Evolutionary conservation across 2,329 filamentous ascomycete species (phyloP).

Genomic region (Corinectria fuckeliana): DNA sequence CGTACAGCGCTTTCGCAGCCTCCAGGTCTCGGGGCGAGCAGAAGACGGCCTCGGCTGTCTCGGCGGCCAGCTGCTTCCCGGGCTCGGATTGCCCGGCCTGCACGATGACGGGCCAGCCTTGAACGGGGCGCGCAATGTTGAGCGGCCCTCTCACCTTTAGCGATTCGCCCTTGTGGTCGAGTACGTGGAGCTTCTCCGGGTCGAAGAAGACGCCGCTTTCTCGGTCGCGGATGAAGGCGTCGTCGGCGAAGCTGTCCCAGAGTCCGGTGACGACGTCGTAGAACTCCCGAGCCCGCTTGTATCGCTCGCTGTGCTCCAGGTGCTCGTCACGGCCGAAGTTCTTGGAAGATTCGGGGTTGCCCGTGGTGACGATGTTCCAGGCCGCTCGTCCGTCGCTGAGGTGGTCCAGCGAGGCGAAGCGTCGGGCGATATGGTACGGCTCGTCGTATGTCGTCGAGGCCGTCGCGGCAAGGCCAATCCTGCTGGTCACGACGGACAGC

Average conservation of each 20-base stretch:
- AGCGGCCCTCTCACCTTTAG: constrained; percentile 44
- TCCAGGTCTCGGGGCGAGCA: constrained; percentile 55
- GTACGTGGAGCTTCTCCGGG: constrained; percentile 57
- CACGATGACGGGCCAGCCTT: constrained; percentile 63
- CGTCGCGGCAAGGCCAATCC: constrained; percentile 60
- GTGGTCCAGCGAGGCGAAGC: constrained; percentile 61
- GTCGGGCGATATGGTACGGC: constrained; percentile 60
- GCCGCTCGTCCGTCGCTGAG: constrained; percentile 57
- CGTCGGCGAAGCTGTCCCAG: constrained; percentile 63
- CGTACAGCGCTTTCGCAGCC: constrained; percentile 54
- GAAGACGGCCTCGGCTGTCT: constrained; percentile 61
- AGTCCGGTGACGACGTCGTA: constrained; percentile 60
- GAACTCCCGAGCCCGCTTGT: constrained; percentile 59
- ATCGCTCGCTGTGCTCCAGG: constrained; percentile 55
- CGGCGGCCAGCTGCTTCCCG: constrained; percentile 56
- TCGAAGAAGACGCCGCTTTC: constrained; percentile 57
- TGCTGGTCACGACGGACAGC: constrained; percentile 54
- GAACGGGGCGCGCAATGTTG: constrained; percentile 59
- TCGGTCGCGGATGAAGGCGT: constrained; percentile 57
- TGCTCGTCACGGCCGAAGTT: constrained; percentile 60
- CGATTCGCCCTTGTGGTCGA: constrained; percentile 56
- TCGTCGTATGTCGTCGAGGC: constrained; percentile 62
- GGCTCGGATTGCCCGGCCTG: constrained; percentile 61
- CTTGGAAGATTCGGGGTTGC: constrained; percentile 58
- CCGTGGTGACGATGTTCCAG: constrained; percentile 62